phyloP scores from a whole-genome alignment of 495 filamentous ascomycete species.

The Bombardia bombarda region DNA sequence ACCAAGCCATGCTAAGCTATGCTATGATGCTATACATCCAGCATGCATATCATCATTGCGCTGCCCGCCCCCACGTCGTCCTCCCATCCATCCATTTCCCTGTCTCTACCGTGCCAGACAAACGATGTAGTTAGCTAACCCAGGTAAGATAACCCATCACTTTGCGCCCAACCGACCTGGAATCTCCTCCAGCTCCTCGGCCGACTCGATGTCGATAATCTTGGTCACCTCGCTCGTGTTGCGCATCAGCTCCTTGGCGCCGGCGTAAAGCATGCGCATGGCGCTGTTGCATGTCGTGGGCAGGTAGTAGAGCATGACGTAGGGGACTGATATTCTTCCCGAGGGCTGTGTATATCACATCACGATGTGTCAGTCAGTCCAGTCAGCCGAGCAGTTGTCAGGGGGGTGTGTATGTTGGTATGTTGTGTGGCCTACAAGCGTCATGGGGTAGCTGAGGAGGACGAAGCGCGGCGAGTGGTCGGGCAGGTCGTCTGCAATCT shows the following conservation, averaged over 20 bases:
- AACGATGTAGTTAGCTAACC: too few species aligned
- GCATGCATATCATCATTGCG: too few species aligned
- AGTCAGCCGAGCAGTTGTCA: not conserved
- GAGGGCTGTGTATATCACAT: slow-evolving; percentile 23
- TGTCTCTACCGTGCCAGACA: too few species aligned
- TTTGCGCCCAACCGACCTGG: slow-evolving; percentile 55
- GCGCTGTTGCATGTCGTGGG: slow-evolving; percentile 80
- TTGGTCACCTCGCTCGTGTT: slow-evolving; percentile 78
- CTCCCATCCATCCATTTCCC: too few species aligned
- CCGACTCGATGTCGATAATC: slow-evolving; percentile 68
- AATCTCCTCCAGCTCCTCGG: slow-evolving; percentile 70
- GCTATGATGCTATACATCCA: too few species aligned
- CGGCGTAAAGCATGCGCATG: slow-evolving; percentile 86
- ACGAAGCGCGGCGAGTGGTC: slow-evolving; percentile 85
- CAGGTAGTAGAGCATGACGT: slow-evolving; percentile 89
- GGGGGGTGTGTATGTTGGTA: not conserved
- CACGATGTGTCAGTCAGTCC: not conserved
- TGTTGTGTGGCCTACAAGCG: slow-evolving; percentile 48
- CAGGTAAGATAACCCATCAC: too few species aligned
- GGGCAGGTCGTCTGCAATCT: slow-evolving; percentile 83
- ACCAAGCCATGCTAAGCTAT: too few species aligned
- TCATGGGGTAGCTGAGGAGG: slow-evolving; percentile 82
- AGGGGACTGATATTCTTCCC: slow-evolving; percentile 52
- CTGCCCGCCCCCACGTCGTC: too few species aligned
- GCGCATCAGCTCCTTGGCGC: slow-evolving; percentile 90